Evolutionary conservation across 78 protist genomes (phyloP), one percentile per base, ranked within the genome.

Genomic region (Pelomyxa schiedti): DNA sequence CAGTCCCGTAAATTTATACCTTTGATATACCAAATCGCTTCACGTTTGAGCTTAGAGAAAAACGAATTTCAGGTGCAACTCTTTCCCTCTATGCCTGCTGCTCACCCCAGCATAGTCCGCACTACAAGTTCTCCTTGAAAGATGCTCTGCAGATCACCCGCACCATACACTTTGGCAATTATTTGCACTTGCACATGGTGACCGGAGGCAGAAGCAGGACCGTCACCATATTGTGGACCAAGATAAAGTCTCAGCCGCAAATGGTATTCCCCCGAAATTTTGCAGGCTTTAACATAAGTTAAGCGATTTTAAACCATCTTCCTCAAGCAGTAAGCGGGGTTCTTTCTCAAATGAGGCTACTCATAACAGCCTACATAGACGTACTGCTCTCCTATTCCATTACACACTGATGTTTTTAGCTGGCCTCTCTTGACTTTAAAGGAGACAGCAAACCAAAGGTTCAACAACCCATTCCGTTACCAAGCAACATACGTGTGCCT

Each of bases 21-120:
- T 4, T 67, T 73, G 5, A 22, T 73, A 43, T 73, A 73, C 66
- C 76, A 73, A 39, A 73, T 73, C 29, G 76, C 76, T 29, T 42
- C 67, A 3, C 69, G 76, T 4, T n/a, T 73, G 63, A 73, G 66
- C 7, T 40, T 40, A 70, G 8, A 4, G 5, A 70, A 70, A 37
- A 53, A 41, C 36, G 29, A 7, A 4, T 4, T 8, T 64, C 40
- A 41, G 4, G 35, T 7, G 35, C 35, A 7, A n/a, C 30, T 7
- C 69, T 65, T 35, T 35, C 69, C 7, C 35, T 65, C 7, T 65
- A 36, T 7, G 69, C 30, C 7, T 65, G 69, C 7, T 8, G 30
- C 69, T 36, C 43, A 35, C n/a, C n/a, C n/a, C n/a, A n/a, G n/a
- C n/a, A n/a, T n/a, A n/a, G n/a, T n/a, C n/a, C n/a, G n/a, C n/a